Evolutionary conservation across 495 filamentous ascomycete genomes (phyloP).

Genomic region (Tetracladium setigerum): DNA sequence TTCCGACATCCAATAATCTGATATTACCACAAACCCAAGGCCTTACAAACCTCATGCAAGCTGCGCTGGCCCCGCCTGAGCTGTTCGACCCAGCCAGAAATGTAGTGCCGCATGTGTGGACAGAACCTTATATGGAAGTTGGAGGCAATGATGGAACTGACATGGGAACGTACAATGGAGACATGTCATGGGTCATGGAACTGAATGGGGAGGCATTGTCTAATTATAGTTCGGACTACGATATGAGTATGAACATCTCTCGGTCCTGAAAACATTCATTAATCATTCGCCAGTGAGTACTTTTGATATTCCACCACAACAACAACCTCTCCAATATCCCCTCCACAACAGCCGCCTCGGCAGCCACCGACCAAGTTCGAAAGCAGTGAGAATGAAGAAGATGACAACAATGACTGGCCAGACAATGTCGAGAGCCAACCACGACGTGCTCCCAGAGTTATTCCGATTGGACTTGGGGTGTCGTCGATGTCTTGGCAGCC

Average conservation of each 20-base stretch:
- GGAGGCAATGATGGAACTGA: conserved; percentile 10
- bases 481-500: conserved; percentile 14
- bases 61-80: conserved; percentile 13
- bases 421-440: conserved; percentile 7
- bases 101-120: conserved; percentile 13
- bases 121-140: conserved; percentile 12
- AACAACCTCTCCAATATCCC: conserved; percentile 12
- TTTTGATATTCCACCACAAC: conserved; percentile 6
- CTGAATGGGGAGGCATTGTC: conserved; percentile 1
- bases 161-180: conserved; percentile 18
- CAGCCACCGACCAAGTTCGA: background rate
- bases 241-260: background rate
- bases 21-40: conserved; percentile 6
- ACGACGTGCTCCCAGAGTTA: conserved; percentile 1
- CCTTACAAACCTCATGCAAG: conserved; percentile 18
- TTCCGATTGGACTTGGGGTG: conserved; percentile 7
- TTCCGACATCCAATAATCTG: background rate
- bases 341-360: conserved; percentile 3
- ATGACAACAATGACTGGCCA: conserved; percentile 18
- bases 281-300: background rate
- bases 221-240: conserved; percentile 10
- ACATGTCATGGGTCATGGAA: conserved; percentile 17
- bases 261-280: no score
- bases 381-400: conserved; percentile 15
- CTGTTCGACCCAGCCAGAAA: conserved; percentile 5